A percentile compares a stretch with the other conserved stretches of the same genome.
phyloP scores from a whole-genome alignment of 2,329 filamentous ascomycete genomes.

The Talaromyces funiculosus region DNA sequence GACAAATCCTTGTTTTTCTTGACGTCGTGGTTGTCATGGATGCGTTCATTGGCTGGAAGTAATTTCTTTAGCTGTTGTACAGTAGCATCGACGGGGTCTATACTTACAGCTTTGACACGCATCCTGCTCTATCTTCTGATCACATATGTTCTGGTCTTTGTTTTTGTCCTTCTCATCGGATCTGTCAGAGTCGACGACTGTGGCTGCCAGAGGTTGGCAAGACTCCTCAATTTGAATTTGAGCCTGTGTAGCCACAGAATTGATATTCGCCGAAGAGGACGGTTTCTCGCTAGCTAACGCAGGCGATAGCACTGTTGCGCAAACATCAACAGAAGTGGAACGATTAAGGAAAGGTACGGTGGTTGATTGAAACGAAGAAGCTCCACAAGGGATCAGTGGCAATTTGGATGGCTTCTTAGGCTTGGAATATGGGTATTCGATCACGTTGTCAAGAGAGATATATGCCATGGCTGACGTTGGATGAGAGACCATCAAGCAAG shows the following conservation, averaged over 20 bases:
- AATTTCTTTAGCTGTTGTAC: background rate
- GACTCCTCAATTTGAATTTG: background rate
- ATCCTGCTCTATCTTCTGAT: background rate
- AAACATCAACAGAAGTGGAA: background rate
- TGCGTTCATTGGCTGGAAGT: background rate
- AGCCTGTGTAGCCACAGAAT: background rate
- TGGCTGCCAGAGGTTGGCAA: background rate
- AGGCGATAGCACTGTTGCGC: background rate
- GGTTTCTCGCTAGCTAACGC: background rate
- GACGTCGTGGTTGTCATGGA: background rate
- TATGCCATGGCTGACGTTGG: no score
- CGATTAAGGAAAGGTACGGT: background rate
- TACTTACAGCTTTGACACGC: background rate
- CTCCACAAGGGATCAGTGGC: background rate
- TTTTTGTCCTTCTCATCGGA: background rate
- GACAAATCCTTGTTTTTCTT: background rate
- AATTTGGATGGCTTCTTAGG: no score
- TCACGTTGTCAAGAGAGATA: no score
- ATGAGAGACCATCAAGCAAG: no score
- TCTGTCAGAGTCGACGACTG: background rate
- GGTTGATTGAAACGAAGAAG: background rate
- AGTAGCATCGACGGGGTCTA: background rate
- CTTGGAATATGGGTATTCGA: no score
- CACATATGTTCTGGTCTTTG: background rate
- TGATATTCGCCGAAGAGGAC: background rate